phyloP scores from a whole-genome alignment of 2,329 filamentous ascomycete genomes.

The Fusarium sp. region DNA sequence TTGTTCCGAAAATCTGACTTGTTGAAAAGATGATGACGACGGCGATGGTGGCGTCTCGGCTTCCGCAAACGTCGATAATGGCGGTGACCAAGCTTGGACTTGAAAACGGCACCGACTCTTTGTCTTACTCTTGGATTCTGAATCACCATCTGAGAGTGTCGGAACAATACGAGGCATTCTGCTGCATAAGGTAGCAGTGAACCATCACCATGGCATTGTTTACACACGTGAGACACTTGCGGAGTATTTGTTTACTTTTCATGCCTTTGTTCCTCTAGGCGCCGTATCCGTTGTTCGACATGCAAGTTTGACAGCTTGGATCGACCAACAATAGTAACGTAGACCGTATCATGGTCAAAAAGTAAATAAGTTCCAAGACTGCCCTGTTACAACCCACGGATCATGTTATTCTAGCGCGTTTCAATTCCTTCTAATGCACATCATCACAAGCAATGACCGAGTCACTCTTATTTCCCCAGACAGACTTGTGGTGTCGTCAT shows the following conservation, averaged over 20 bases:
- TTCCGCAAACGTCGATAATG: constrained; percentile 12
- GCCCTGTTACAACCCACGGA: neutral
- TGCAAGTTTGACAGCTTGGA: constrained; percentile 7
- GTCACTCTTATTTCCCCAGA: constrained; percentile 32
- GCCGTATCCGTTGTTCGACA: neutral
- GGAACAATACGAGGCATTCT: constrained; percentile 10
- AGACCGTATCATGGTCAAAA: neutral
- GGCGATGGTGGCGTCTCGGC: constrained; percentile 13
- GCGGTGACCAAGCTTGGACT: constrained; percentile 21
- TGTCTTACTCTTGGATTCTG: constrained; percentile 3
- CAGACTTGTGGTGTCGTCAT: constrained; percentile 8
- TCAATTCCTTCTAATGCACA: constrained; percentile 37
- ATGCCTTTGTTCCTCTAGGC: neutral
- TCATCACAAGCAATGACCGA: constrained; percentile 30
- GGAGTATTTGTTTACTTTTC: neutral
- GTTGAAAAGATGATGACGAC: constrained; percentile 9
- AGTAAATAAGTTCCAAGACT: neutral
- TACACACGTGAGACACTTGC: neutral
- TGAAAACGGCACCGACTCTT: constrained; percentile 12
- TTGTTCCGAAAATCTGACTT: too few species aligned
- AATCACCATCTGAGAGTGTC: constrained; percentile 1
- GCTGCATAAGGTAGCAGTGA: neutral
- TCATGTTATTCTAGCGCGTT: constrained; percentile 31
- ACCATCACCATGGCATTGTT: constrained; percentile 2
- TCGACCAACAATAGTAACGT: neutral